phyloP scores from a whole-genome alignment of 306 rosid species.

The Prunus davidiana region DNA sequence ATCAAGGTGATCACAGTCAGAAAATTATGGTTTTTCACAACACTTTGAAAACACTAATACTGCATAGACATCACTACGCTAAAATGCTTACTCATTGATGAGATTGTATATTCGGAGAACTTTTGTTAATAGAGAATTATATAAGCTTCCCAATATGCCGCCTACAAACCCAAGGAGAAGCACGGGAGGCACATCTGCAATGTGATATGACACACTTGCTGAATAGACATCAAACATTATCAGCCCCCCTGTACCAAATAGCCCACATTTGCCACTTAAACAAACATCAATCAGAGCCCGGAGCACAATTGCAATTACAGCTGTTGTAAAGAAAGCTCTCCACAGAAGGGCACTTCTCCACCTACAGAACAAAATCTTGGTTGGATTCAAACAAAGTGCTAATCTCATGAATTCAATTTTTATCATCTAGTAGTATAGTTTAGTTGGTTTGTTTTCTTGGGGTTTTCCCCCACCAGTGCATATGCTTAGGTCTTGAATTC shows the following conservation, averaged over 20 bases:
- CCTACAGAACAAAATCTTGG: constrained; percentile 47
- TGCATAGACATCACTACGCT: constrained; percentile 2
- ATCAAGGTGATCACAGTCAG: constrained; percentile 18
- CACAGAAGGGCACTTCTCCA: constrained; percentile 96
- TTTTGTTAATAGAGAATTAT: constrained; percentile 57
- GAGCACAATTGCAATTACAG: constrained; percentile 77
- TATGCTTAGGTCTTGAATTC: not conserved
- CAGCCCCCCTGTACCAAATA: constrained; percentile 94
- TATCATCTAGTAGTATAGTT: not conserved
- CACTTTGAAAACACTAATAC: constrained; percentile 6
- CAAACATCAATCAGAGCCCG: constrained; percentile 87
- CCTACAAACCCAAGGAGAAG: constrained; percentile 73
- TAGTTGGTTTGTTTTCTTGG: too few relatives aligned
- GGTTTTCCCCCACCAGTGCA: not conserved
- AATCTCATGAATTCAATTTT: not conserved
- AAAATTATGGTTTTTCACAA: constrained; percentile 4
- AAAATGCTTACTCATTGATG: constrained; percentile 66
- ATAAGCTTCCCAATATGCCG: constrained; percentile 84
- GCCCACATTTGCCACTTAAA: constrained; percentile 78
- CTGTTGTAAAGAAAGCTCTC: constrained; percentile 94
- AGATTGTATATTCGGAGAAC: constrained; percentile 73
- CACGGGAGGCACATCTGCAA: constrained; percentile 73
- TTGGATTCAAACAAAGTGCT: not conserved
- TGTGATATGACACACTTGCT: constrained; percentile 61
- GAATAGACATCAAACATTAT: constrained; percentile 91